Conservation (phyloP, 768 basidiomycete species). For the Suillus sp. region DNA sequence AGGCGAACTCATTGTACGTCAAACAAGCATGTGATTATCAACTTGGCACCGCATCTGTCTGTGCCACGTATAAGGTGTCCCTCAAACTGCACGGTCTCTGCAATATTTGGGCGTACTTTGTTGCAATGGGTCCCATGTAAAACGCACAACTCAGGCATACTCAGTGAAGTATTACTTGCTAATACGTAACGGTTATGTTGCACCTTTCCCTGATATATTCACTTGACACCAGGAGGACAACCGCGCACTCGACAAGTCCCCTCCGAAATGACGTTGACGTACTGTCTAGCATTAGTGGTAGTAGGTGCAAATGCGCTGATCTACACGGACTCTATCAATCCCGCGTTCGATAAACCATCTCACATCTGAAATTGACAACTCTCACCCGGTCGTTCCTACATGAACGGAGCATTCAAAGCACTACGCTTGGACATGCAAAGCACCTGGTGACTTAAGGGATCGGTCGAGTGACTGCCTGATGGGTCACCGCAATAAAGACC, state of each 20-base stretch:
- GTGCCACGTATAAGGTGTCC: too few species aligned
- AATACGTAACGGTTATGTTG: background rate
- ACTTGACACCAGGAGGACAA: background rate
- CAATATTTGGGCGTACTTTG: too few species aligned
- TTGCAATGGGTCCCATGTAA: too few species aligned
- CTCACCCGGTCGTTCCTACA: background rate
- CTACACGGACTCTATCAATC: background rate
- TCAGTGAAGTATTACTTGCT: too few species aligned
- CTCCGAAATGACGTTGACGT: background rate
- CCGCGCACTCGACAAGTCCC: background rate
- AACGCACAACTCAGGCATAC: background rate
- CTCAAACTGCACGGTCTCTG: too few species aligned
- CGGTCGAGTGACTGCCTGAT: background rate
- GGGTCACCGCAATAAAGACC: background rate
- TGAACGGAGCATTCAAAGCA: background rate
- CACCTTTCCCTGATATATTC: background rate
- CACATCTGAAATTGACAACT: background rate
- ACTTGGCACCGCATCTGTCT: too few species aligned
- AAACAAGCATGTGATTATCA: background rate
- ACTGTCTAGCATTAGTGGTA: background rate
- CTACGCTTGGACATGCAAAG: background rate
- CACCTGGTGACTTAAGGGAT: background rate
- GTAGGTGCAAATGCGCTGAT: background rate
- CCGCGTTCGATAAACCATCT: background rate
- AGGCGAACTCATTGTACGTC: background rate